These are phyloP conservation scores for Candida frijolesensis DNA, from an alignment of 1,139 yeast genomes.

Conservation along the genomic window DNA sequence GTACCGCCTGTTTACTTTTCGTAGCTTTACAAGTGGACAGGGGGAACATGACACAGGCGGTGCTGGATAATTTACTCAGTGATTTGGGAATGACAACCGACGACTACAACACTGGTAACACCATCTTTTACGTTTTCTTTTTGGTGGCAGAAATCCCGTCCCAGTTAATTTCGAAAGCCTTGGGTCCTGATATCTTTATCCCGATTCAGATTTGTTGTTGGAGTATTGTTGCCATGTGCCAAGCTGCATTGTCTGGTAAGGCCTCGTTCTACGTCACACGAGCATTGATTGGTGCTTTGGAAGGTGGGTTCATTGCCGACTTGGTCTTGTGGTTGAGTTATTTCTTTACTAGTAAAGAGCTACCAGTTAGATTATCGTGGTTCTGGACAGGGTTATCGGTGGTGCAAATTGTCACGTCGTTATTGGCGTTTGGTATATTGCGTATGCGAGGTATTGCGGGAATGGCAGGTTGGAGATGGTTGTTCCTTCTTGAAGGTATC, in stretches of 20 bases:
- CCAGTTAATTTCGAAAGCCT: conserved; percentile 31
- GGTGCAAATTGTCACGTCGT: conserved; percentile 36
- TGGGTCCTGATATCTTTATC: conserved; percentile 36
- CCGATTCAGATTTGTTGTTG: conserved; percentile 36
- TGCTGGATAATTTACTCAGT: conserved; percentile 31
- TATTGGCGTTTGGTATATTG: conserved; percentile 38
- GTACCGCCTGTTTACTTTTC: conserved; percentile 33
- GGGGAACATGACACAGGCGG: conserved; percentile 33
- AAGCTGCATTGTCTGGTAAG: conserved; percentile 26
- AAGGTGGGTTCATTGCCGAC: conserved; percentile 38
- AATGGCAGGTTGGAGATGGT: conserved; percentile 61
- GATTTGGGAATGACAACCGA: conserved; percentile 32
- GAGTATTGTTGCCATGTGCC: conserved; percentile 33
- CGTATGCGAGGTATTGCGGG: conserved; percentile 30
- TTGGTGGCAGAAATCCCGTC: conserved; percentile 37
- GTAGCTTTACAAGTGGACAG: conserved; percentile 37
- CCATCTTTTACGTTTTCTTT: conserved; percentile 30
- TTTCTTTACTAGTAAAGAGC: conserved; percentile 31
- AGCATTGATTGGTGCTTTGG: conserved; percentile 29
- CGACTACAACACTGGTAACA: conserved; percentile 35
- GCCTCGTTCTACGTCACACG: conserved; percentile 30
- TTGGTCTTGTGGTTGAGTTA: conserved; percentile 29
- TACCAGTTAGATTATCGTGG: conserved; percentile 28
- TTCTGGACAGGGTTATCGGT: conserved; percentile 18
- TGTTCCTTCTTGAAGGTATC: conserved; percentile 65